These are phyloP conservation scores for Botrytis byssoidea DNA, from an alignment of 2,329 filamentous ascomycete genomes.

Conservation along the genomic window DNA sequence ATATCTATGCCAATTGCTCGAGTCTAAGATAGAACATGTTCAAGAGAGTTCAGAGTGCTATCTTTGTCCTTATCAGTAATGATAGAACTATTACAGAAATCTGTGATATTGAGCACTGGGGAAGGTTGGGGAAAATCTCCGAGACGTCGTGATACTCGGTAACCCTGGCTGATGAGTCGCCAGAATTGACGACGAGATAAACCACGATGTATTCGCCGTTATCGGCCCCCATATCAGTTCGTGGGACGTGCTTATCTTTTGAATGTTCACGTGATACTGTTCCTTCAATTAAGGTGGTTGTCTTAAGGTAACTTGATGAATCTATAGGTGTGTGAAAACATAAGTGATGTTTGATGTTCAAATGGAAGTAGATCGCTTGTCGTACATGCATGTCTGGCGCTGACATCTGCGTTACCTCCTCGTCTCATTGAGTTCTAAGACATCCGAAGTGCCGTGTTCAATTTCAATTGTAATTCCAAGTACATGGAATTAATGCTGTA, in stretches of 20 bases:
- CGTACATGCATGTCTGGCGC: background rate
- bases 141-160: background rate
- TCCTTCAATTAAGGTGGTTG: no score
- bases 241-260: background rate
- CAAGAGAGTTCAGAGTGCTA: background rate
- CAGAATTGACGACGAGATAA: constrained; percentile 7
- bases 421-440: background rate
- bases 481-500: background rate
- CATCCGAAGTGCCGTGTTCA: background rate
- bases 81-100: background rate
- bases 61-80: background rate
- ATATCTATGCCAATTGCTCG: background rate
- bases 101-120: background rate
- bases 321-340: background rate
- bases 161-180: background rate
- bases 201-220: background rate
- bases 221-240: background rate
- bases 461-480: background rate
- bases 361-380: background rate
- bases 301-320: background rate
- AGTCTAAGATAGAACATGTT: background rate
- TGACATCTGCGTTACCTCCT: background rate
- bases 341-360: background rate
- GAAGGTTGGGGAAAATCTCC: background rate
- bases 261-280: background rate